Percentiles rank a stretch among this genome's conserved stretches.
Conservation (phyloP, 495 filamentous ascomycete genomes). For the Pyrenopolyporus hunteri region DNA sequence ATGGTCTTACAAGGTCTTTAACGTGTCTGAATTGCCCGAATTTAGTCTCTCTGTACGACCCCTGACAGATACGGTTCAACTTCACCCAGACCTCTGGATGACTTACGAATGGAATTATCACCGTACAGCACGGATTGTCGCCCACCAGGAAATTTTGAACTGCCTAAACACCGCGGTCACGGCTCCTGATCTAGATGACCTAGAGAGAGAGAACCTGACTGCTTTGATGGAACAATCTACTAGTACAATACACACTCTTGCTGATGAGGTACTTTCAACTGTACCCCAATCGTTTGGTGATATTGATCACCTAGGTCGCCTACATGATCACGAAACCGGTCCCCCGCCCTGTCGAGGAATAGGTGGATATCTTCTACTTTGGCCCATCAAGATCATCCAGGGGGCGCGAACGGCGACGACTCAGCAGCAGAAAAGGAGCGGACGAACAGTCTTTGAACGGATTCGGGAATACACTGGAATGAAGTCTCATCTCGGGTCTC, state of each 20-base stretch:
- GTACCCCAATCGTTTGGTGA: constrained; percentile 37
- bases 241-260: constrained; percentile 27
- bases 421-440: constrained; percentile 24
- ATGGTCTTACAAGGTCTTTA: constrained; percentile 39
- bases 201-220: constrained; percentile 1
- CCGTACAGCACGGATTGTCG: constrained; percentile 40
- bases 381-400: constrained; percentile 42
- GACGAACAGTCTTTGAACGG: constrained; percentile 34
- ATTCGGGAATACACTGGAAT: constrained; percentile 44
- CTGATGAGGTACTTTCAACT: constrained; percentile 39
- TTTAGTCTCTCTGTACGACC: constrained; percentile 13
- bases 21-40: constrained; percentile 29
- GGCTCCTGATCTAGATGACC: constrained; percentile 3
- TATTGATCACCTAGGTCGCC: constrained; percentile 28
- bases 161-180: constrained; percentile 13
- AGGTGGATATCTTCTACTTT: constrained; percentile 40
- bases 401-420: constrained; percentile 19
- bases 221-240: constrained; percentile 18
- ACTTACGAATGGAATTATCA: constrained; percentile 53
- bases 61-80: constrained; percentile 32
- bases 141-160: constrained; percentile 36
- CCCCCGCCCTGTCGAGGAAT: constrained; percentile 27
- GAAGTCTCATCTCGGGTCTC: constrained; percentile 38
- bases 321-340: constrained; percentile 12
- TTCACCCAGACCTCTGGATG: constrained; percentile 46